Evolutionary conservation across 495 filamentous ascomycete species (phyloP).

Genomic region (Gamarada debralockiae): DNA sequence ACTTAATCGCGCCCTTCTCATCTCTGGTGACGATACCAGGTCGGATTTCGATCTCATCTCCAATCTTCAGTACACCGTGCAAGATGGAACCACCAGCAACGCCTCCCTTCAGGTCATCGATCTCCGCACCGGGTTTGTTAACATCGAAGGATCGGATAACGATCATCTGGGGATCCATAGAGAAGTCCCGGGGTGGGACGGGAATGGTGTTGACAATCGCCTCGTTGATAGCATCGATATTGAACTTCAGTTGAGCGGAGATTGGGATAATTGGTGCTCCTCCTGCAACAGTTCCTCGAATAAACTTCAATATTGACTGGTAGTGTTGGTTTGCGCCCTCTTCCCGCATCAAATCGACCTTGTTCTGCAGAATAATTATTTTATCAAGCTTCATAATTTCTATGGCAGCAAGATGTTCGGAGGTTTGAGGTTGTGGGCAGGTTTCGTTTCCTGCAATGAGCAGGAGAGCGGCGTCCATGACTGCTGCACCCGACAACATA

Average conservation of each 20-base stretch:
- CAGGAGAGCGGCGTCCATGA: constrained; percentile 97
- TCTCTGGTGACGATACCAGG: constrained; percentile 94
- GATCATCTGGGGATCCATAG: constrained; percentile 91
- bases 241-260: constrained; percentile 98
- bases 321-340: constrained; percentile 89
- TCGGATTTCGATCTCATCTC: constrained; percentile 96
- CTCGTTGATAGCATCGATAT: constrained; percentile 97
- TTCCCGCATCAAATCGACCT: constrained; percentile 96
- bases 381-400: constrained; percentile 99
- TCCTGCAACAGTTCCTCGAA: constrained; percentile 93
- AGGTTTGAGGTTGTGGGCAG: constrained; percentile 98
- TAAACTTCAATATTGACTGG: constrained; percentile 95
- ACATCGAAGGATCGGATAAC: constrained; percentile 98
- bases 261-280: constrained; percentile 97
- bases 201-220: constrained; percentile 90
- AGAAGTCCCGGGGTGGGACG: constrained; percentile 84
- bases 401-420: constrained; percentile 96
- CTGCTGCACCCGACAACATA: constrained; percentile 97
- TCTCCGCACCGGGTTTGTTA: constrained; percentile 99
- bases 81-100: constrained; percentile 96
- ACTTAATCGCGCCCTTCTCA: constrained; percentile 89
- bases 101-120: constrained; percentile 97
- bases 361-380: constrained; percentile 99
- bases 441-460: constrained; percentile 98
- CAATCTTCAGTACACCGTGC: constrained; percentile 90